Conservation (phyloP, 106 monocot species). For the Acorus gramineus region DNA sequence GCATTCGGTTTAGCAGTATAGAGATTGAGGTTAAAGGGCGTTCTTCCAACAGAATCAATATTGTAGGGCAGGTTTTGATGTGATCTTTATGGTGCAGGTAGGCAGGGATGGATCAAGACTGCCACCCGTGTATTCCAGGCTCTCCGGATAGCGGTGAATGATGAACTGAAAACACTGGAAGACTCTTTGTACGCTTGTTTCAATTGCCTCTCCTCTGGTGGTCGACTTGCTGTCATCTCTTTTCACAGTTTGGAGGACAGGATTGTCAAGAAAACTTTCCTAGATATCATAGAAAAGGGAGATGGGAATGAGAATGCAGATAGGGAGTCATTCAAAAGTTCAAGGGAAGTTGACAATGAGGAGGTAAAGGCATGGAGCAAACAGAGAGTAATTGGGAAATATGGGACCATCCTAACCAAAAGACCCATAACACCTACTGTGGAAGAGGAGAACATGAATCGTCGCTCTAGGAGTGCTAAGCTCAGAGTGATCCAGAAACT, state of each 20-base stretch:
- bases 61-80: too few species aligned
- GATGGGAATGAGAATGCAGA: conserved; percentile 3
- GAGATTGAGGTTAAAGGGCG: too few species aligned
- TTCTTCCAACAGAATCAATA: too few species aligned
- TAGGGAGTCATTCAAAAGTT: conserved; percentile 1
- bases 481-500: conserved; percentile 77
- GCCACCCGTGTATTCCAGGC: conserved; percentile 92
- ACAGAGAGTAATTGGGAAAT: conserved; percentile 40
- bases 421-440: conserved; percentile 78
- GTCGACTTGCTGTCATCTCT: conserved; percentile 85
- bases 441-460: conserved; percentile 81
- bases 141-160: conserved; percentile 89
- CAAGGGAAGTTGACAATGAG: conserved; percentile 2
- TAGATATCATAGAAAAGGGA: conserved; percentile 42
- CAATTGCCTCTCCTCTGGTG: conserved; percentile 75
- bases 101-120: conserved; percentile 95
- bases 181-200: conserved; percentile 68
- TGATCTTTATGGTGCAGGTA: conserved; percentile 36
- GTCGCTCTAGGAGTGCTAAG: conserved; percentile 84
- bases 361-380: conserved; percentile 48
- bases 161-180: conserved; percentile 67
- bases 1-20: too few species aligned
- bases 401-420: conserved; percentile 69
- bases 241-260: conserved; percentile 98
- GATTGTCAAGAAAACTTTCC: conserved; percentile 85